Conservation (phyloP, 179 eudicot genomes). For the Spergularia azorica region DNA sequence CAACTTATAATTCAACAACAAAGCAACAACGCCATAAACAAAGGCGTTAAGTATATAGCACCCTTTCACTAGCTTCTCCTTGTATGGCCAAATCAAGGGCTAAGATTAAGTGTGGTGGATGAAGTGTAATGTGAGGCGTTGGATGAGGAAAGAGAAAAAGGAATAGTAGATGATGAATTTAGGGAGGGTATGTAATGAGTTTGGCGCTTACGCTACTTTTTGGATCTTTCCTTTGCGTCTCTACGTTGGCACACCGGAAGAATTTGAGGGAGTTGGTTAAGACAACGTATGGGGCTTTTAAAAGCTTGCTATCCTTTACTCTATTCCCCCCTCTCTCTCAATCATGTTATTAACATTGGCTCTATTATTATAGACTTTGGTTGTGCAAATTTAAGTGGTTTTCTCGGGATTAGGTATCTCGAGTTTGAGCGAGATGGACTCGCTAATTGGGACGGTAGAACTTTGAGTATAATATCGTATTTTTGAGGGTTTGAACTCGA, state of each 20-base stretch:
- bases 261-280: conserved; percentile 25
- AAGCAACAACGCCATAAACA: conserved; percentile 25
- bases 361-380: too few species aligned
- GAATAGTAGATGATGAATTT: too few species aligned
- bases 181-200: conserved; percentile 18
- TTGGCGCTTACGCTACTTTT: conserved; percentile 67
- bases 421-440: too few species aligned
- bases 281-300: conserved; percentile 26
- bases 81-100: conserved; percentile 22
- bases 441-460: too few species aligned
- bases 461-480: too few species aligned
- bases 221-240: conserved; percentile 67
- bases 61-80: too few species aligned
- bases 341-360: too few species aligned
- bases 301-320: neutral
- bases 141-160: conserved; percentile 27
- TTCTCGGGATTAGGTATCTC: too few species aligned
- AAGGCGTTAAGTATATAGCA: too few species aligned
- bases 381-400: too few species aligned
- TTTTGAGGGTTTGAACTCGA: too few species aligned
- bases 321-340: too few species aligned
- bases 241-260: conserved; percentile 27
- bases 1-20: conserved; percentile 72
- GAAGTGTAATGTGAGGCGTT: conserved; percentile 25
- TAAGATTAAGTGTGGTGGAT: conserved; percentile 45